Base-by-base conservation (phyloP, 2,329 filamentous ascomycete genomes). In the Paecilomyces formosus region DNA sequence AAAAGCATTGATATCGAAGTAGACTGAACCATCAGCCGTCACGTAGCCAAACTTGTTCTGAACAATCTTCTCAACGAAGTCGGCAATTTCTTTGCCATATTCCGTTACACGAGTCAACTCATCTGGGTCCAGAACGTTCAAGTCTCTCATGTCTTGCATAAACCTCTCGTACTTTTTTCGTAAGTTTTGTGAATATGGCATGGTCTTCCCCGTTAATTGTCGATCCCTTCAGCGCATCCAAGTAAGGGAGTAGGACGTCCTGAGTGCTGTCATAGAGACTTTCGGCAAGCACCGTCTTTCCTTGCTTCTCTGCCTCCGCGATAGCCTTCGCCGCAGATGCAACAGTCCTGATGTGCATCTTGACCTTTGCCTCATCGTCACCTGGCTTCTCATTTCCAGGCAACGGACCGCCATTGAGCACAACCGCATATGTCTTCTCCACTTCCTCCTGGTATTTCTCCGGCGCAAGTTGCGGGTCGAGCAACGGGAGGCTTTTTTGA, bases 1-100 rank as follows among this genome's bases (percentile, higher is more conserved):
- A 68, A 96, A 97, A 0, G 89, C 85, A 3, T 82, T 79, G 63
- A 96, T 97, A 67, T 97, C 93, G 63, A 97, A 97, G 74, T 97
- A 97, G 0, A 97, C 91, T 0, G 90, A 96, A 0, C 92, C 92
- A 65, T 94, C 89, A 0, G 79, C 74, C 0, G 83, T 84, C 33
- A 76, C 78, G 68, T 97, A 97, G 1, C 88, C 93, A 65, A 92
- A 97, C 0, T 89, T 88, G 70, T 96, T 96, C 55, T 88, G 78
- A 22, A 95, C 85, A 58, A 96, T 90, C 63, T 83, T 85, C 67
- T 93, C 84, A 0, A 97, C 90, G 62, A 96, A 97, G 9, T 83
- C 79, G 53, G 89, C 90, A 68, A 97, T 97, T 68, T 96, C 87
- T 0, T 87, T 86, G 3, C 93, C 89, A 66, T 94, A 97, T 67